These are phyloP conservation scores for Jatropha multifida DNA, from an alignment of 441 rosid species.

Conservation along the genomic window DNA sequence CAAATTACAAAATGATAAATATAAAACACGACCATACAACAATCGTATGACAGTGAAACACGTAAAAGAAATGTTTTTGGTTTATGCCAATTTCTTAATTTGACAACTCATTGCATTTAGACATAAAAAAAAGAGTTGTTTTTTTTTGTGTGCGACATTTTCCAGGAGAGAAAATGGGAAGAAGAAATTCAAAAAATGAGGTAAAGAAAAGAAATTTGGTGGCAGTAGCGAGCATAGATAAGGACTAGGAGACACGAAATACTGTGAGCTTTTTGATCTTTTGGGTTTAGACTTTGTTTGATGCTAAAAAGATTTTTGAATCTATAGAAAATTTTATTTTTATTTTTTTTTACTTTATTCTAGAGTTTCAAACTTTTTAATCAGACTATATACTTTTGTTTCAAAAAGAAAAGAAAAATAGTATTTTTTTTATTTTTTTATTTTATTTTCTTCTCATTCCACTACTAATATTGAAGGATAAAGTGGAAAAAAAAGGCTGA, in stretches of 20 bases:
- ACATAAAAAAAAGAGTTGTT: neutral
- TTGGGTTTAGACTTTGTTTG: conserved; percentile 34
- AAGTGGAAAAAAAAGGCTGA: conserved; percentile 32
- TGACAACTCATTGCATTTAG: neutral
- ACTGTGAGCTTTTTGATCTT: conserved; percentile 31
- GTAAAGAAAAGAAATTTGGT: neutral
- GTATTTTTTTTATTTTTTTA: neutral
- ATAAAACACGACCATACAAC: no score
- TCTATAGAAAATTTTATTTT: conserved; percentile 5
- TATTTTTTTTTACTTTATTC: conserved; percentile 14
- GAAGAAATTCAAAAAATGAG: neutral
- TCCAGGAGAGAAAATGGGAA: conserved; percentile 7
- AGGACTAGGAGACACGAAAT: conserved; percentile 24
- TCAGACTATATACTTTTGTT: conserved; percentile 14
- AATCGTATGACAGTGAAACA: no score
- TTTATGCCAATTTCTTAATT: neutral
- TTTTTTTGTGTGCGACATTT: conserved; percentile 2
- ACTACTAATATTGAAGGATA: conserved; percentile 13
- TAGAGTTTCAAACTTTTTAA: conserved; percentile 19
- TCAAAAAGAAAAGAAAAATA: neutral
- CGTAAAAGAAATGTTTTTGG: no score
- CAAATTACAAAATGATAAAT: no score
- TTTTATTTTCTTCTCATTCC: neutral
- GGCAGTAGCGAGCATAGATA: conserved; percentile 6
- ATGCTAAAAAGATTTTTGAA: conserved; percentile 40